Conservation (phyloP, 2,329 filamentous ascomycete species). For the Nemania sp. region DNA sequence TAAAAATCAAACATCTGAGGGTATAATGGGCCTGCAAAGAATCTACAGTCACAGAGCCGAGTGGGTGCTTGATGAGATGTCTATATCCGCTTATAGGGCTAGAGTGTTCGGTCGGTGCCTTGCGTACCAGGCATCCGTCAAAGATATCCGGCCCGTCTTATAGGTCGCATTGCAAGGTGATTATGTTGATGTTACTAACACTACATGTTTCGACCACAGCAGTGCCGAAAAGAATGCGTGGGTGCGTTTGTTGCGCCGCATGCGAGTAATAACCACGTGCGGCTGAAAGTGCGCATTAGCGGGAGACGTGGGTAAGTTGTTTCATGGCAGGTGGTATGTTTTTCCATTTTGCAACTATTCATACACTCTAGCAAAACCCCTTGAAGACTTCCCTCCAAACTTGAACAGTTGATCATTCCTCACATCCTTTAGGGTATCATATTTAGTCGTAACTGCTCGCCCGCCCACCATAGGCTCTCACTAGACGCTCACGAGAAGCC, state of each 20-base stretch:
- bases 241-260: too few species aligned
- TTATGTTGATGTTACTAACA: too few species aligned
- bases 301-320: too few species aligned
- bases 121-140: neutral
- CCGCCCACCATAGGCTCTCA: neutral
- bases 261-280: too few species aligned
- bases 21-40: too few species aligned
- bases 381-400: neutral
- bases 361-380: constrained; percentile 1
- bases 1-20: too few species aligned
- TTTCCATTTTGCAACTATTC: neutral
- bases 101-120: neutral
- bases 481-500: neutral
- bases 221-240: too few species aligned
- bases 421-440: constrained; percentile 14
- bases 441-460: constrained; percentile 22
- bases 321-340: too few species aligned
- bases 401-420: neutral
- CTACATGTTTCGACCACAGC: too few species aligned
- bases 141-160: neutral
- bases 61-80: too few species aligned
- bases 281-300: neutral
- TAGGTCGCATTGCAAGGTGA: too few species aligned
- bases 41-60: too few species aligned
- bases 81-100: neutral